A percentile compares a stretch with the other conserved stretches of the same genome.
Evolutionary conservation across 169 alveolate species (phyloP).

Genomic region (Plasmodium knowlesi): DNA sequence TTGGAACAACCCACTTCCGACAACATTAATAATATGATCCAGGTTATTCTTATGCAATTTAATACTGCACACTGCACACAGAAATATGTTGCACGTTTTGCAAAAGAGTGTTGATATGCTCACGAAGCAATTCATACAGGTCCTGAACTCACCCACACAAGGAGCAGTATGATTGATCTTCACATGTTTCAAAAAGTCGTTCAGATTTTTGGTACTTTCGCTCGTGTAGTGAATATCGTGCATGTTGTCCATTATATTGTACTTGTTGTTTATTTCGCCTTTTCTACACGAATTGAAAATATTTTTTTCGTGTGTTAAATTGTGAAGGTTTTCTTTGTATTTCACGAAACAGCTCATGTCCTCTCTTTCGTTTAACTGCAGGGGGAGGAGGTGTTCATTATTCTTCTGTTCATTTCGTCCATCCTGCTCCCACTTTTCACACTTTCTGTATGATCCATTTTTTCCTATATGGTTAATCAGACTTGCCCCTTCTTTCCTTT

Average conservation of each 20-base stretch:
- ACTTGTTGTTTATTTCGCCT: conserved; percentile 59
- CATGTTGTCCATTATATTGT: conserved; percentile 66
- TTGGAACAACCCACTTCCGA: conserved; percentile 63
- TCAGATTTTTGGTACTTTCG: conserved; percentile 19
- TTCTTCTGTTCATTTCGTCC: background rate
- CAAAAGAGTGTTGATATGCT: conserved; percentile 65
- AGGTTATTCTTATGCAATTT: conserved; percentile 34
- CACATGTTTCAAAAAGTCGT: conserved; percentile 53
- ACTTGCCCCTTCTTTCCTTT: conserved; percentile 33
- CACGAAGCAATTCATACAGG: conserved; percentile 73
- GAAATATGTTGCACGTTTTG: conserved; percentile 69
- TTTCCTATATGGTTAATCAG: conserved; percentile 26
- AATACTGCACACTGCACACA: conserved; percentile 66
- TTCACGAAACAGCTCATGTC: conserved; percentile 65
- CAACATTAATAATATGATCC: conserved; percentile 45
- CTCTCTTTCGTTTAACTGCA: conserved; percentile 61
- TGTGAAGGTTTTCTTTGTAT: conserved; percentile 6
- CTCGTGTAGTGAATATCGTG: conserved; percentile 47
- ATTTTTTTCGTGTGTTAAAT: conserved; percentile 22
- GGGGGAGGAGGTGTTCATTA: background rate
- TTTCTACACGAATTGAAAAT: conserved; percentile 23
- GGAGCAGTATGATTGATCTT: conserved; percentile 74
- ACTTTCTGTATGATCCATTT: conserved; percentile 28
- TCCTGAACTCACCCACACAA: conserved; percentile 70
- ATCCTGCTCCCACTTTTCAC: conserved; percentile 8